Evolutionary conservation across 306 rosid species (phyloP).

Genomic region (Citrullus amarus): DNA sequence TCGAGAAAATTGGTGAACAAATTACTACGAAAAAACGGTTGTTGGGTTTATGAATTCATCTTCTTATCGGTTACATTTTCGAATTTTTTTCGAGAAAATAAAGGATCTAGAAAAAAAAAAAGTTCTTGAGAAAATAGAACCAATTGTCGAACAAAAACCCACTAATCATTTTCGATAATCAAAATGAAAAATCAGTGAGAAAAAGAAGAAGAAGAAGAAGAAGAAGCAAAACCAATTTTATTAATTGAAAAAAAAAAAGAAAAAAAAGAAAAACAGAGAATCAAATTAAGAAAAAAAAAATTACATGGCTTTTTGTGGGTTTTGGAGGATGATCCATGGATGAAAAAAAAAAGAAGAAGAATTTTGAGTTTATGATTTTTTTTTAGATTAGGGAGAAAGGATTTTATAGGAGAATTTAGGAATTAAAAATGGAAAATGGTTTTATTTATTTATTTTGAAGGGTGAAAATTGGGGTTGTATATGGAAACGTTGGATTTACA

Average conservation of each 20-base stretch:
- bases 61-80: not conserved
- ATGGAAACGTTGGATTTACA: not conserved
- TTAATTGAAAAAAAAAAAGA: not conserved
- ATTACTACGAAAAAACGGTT: not conserved
- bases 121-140: not conserved
- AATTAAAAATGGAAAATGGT: not conserved
- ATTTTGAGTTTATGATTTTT: not conserved
- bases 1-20: not conserved
- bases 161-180: not conserved
- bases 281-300: not conserved
- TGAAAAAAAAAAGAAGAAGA: too few species aligned
- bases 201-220: not conserved
- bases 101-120: not conserved
- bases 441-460: not conserved
- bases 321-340: not conserved
- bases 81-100: not conserved
- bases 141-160: not conserved
- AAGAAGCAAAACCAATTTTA: not conserved
- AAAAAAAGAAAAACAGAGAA: not conserved
- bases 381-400: not conserved
- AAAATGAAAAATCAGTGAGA: not conserved
- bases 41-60: not conserved
- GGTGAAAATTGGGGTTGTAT: not conserved
- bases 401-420: not conserved
- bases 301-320: not conserved